Evolutionary conservation across 805 yeast genomes (phyloP).

Genomic region (Saccharomycopsis schoenii): DNA sequence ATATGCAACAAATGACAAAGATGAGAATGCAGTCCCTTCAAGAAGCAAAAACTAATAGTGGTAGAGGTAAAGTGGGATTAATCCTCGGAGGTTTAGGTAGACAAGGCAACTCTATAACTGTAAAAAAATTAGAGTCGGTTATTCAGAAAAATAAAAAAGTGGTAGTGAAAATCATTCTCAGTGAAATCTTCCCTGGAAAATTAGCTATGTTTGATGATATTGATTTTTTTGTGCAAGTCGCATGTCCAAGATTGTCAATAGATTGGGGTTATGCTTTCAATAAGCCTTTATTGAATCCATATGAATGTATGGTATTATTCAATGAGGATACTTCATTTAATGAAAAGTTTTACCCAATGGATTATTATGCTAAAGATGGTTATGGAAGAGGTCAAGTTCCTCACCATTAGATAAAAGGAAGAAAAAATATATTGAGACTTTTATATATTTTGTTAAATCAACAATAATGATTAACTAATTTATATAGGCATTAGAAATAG

Average conservation of each 20-base stretch:
- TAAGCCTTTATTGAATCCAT: constrained; percentile 87
- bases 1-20: constrained; percentile 69
- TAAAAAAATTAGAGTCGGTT: constrained; percentile 50
- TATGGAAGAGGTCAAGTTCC: constrained; percentile 69
- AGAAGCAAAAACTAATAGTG: constrained; percentile 34
- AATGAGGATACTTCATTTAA: constrained; percentile 60
- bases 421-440: neutral
- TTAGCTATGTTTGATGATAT: constrained; percentile 85
- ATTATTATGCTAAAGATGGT: constrained; percentile 82
- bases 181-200: constrained; percentile 91
- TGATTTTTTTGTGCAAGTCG: constrained; percentile 94
- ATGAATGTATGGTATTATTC: constrained; percentile 88
- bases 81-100: constrained; percentile 91
- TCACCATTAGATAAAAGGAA: neutral
- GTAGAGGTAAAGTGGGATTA: constrained; percentile 64
- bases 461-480: neutral
- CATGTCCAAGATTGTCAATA: constrained; percentile 90
- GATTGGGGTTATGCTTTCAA: constrained; percentile 99
- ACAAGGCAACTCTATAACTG: constrained; percentile 81
- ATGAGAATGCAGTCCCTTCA: constrained; percentile 68
- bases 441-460: neutral
- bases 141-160: constrained; percentile 47
- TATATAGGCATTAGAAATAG: neutral
- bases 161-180: constrained; percentile 72
- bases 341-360: constrained; percentile 81